phyloP scores from a whole-genome alignment of 1,284 basidiomycete genomes.

The Phellopilus nigrolimitatus region DNA sequence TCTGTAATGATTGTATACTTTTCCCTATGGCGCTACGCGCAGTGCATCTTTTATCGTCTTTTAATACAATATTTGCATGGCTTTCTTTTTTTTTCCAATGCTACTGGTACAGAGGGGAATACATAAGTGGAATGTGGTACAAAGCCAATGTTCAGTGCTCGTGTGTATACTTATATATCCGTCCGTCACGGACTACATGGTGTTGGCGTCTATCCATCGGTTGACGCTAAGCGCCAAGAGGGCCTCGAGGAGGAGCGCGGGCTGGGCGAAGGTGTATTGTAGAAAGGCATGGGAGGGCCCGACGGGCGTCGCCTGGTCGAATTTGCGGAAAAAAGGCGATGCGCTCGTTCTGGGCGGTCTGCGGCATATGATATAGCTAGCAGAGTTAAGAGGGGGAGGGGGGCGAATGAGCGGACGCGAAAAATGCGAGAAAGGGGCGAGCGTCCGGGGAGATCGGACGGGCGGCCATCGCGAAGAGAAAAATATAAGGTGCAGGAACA shows the following conservation, averaged over 20 bases:
- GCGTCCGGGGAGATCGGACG: constrained; percentile 11
- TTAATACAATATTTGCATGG: constrained; percentile 3
- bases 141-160: background rate
- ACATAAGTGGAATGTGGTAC: background rate
- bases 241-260: constrained; percentile 54
- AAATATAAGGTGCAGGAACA: background rate
- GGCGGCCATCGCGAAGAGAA: constrained; percentile 40
- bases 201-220: constrained; percentile 61
- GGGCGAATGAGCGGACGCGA: constrained; percentile 29
- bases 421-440: constrained; percentile 49
- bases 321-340: constrained; percentile 57
- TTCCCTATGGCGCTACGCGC: background rate
- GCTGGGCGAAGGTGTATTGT: constrained; percentile 57
- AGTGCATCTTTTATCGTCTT: background rate
- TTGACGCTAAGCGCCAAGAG: constrained; percentile 65
- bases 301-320: constrained; percentile 47
- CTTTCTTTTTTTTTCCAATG: background rate
- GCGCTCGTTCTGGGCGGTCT: constrained; percentile 36
- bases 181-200: constrained; percentile 15
- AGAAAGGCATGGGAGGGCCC: constrained; percentile 59
- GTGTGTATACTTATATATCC: background rate
- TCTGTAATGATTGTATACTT: constrained; percentile 8
- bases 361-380: constrained; percentile 38
- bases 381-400: background rate
- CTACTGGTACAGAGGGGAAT: background rate